phyloP scores from a whole-genome alignment of 1,284 basidiomycete genomes.

The Flammula alnicola region DNA sequence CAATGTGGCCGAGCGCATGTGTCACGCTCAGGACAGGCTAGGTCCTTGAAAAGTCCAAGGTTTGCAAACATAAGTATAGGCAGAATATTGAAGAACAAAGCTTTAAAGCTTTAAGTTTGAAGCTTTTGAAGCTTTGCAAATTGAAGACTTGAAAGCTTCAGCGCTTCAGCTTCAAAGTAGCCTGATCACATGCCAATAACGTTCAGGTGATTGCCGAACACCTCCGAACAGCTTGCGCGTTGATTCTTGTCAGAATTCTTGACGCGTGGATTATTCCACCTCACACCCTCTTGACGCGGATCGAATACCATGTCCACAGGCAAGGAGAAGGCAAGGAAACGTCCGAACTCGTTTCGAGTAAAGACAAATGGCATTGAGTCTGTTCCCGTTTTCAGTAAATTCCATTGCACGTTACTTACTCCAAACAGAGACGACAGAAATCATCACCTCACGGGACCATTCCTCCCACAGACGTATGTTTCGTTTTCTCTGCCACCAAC shows the following conservation, averaged over 20 bases:
- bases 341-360: conserved; percentile 17
- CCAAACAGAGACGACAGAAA: conserved; percentile 49
- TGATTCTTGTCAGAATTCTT: too few species aligned
- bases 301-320: conserved; percentile 11
- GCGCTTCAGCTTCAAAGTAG: too few species aligned
- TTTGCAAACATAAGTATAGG: conserved; percentile 65
- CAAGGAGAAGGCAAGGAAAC: conserved; percentile 20
- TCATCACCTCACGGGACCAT: conserved; percentile 65
- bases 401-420: conserved; percentile 10
- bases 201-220: not conserved
- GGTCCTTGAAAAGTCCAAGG: conserved; percentile 56
- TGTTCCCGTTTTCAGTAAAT: conserved; percentile 19
- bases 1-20: conserved; percentile 59
- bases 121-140: too few species aligned
- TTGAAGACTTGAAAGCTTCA: too few species aligned
- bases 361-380: conserved; percentile 38
- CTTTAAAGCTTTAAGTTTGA: not conserved
- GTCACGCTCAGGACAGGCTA: conserved; percentile 64
- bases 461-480: conserved; percentile 65
- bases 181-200: not conserved
- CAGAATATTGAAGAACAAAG: conserved; percentile 6
- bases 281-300: not conserved
- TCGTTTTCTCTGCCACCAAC: not conserved
- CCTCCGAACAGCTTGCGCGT: too few species aligned
- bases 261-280: not conserved